Evolutionary conservation across 768 basidiomycete genomes (phyloP), one percentile per base, ranked within the genome.

Genomic region (Candolleomyces aberdarensis): DNA sequence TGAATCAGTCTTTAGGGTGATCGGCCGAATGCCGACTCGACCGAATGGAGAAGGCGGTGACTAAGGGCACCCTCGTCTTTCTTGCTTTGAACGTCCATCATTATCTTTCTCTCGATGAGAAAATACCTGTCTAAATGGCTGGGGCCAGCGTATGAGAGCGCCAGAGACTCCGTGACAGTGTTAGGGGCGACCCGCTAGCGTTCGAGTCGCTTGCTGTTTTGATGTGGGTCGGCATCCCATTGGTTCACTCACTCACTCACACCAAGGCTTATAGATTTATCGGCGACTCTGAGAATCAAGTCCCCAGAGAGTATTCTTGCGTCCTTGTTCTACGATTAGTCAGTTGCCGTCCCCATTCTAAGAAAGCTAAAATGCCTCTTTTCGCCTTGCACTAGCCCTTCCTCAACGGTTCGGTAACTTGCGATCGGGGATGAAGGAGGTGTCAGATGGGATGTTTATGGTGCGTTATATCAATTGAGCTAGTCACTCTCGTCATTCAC

Each of bases 141-240:
- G 26, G 3, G 26, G 26, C 26, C 26, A 26, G 26, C 26, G 26
- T 26, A 26, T 63, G 76, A 17, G 72, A 72, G 53, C 82, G 91
- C 63, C 91, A 90, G 74, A 76, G 79, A 62, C 80, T 85, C 61
- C 92, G 92, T 73, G 92, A 92, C 70, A 70, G 79, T 0, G 87
- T 91, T 53, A 92, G 92, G 43, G 91, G 91, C 1, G 93, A 92
- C 62, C 90, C 89, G 0, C 82, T 84, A 0, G 88, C 88, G 1
- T 74, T 92, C 89, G 65, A 67, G 81, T 76, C 32, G 36, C 11
- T 36, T 36, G 36, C 36, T 8, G 36, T 36, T 8, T 36, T 11
- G 36, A 36, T 11, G 11, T 26, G n/a, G n/a, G 26, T 26, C 36
- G 11, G 32, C 14, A 19, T 56, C 51, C 41, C 2, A 17, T 56